Evolutionary conservation across 805 yeast genomes (phyloP).

Genomic region (Komagataella kurtzmanii): DNA sequence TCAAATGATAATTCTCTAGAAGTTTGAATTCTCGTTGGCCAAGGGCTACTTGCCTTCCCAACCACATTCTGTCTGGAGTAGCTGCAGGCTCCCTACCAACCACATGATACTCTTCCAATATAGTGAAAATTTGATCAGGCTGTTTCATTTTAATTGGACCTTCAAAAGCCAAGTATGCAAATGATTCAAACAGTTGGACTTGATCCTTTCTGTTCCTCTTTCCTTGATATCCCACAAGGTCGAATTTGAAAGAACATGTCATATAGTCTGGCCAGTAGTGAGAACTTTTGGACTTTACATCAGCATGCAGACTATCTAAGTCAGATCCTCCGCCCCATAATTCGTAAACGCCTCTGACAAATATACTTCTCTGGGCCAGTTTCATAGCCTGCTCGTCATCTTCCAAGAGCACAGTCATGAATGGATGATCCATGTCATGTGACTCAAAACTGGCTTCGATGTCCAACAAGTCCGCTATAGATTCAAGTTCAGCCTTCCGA

Average conservation of each 20-base stretch:
- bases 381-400: conserved; percentile 54
- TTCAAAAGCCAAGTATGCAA: conserved; percentile 52
- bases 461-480: conserved; percentile 56
- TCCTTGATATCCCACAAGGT: conserved; percentile 67
- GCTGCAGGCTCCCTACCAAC: conserved; percentile 24
- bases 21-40: conserved; percentile 49
- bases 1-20: conserved; percentile 69
- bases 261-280: conserved; percentile 21
- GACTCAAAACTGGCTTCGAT: conserved; percentile 44
- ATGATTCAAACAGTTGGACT: conserved; percentile 54
- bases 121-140: conserved; percentile 57
- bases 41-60: conserved; percentile 58
- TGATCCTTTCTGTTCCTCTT: conserved; percentile 37
- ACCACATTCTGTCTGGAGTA: conserved; percentile 47
- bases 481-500: conserved; percentile 70
- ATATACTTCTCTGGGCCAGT: conserved; percentile 53
- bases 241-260: conserved; percentile 60
- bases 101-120: conserved; percentile 49
- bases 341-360: conserved; percentile 70
- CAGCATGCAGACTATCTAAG: conserved; percentile 43
- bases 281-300: conserved; percentile 19
- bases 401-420: conserved; percentile 51
- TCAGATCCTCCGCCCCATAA: conserved; percentile 64
- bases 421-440: conserved; percentile 55
- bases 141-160: conserved; percentile 72